phyloP scores from a whole-genome alignment of 306 rosid species.

The Glycine soja region DNA sequence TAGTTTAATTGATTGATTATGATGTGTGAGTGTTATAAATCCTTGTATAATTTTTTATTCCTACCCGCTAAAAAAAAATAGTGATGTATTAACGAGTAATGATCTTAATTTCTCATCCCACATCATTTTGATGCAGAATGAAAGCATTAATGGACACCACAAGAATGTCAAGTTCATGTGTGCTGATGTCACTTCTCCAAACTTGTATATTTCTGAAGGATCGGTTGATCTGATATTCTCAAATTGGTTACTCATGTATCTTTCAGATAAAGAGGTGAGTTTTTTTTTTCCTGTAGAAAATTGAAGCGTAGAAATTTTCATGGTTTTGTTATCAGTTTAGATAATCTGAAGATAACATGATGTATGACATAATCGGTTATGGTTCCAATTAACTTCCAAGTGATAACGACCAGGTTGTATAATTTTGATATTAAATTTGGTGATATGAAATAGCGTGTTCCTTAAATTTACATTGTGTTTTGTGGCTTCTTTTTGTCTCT shows the following conservation, averaged over 20 bases:
- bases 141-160: conserved; percentile 75
- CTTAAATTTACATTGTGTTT: conserved; percentile 12
- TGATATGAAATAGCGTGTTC: neutral
- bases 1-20: too few species aligned
- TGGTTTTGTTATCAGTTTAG: conserved; percentile 15
- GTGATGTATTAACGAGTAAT: neutral
- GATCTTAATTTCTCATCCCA: neutral
- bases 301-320: neutral
- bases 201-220: conserved; percentile 69
- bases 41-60: too few species aligned
- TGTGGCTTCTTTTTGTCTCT: neutral
- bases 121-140: conserved; percentile 64
- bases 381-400: neutral
- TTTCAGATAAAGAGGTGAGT: conserved; percentile 81
- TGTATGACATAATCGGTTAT: neutral
- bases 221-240: conserved; percentile 89
- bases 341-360: conserved; percentile 6
- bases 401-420: neutral
- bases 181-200: conserved; percentile 86
- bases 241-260: conserved; percentile 97
- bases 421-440: neutral
- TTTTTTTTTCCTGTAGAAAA: neutral
- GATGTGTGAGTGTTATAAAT: too few species aligned
- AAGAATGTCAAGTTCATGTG: conserved; percentile 89
- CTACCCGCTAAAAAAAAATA: too few species aligned